A percentile compares a stretch with the other conserved stretches of the same genome.
These are phyloP conservation scores for Paramecium sonneborni DNA, from an alignment of 73 alveolate genomes.

Conservation along the genomic window DNA sequence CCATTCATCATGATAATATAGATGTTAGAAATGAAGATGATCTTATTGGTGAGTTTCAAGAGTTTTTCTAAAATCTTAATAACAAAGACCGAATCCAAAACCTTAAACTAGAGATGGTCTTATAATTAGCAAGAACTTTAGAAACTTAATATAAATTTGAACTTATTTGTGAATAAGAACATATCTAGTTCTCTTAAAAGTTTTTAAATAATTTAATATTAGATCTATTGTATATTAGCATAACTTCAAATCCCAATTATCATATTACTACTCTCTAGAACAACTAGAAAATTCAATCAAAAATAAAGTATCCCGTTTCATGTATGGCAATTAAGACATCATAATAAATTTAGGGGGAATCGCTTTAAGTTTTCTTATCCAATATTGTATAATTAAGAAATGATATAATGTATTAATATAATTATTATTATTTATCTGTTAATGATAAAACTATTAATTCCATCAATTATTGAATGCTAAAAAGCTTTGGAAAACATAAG, in stretches of 20 bases:
- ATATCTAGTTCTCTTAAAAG: neutral
- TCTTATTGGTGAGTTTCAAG: neutral
- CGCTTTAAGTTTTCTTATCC: neutral
- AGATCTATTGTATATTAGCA: neutral
- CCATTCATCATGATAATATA: neutral
- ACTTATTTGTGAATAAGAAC: neutral
- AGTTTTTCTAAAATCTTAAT: conserved; percentile 15
- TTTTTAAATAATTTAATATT: neutral
- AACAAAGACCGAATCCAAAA: neutral
- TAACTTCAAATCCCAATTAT: neutral
- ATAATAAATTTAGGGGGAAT: neutral
- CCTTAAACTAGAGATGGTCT: neutral
- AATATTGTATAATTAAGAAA: neutral
- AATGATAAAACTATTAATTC: neutral
- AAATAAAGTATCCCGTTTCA: neutral
- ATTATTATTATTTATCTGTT: neutral
- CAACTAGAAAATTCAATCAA: neutral
- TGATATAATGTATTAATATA: neutral
- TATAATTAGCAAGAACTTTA: neutral
- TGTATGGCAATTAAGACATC: neutral
- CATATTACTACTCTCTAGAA: neutral
- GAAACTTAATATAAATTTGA: neutral
- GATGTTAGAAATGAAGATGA: neutral
- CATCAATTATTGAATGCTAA: neutral
- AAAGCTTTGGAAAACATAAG: neutral